phyloP scores from a whole-genome alignment of 2,329 filamentous ascomycete genomes.

The Botrytis tulipae region DNA sequence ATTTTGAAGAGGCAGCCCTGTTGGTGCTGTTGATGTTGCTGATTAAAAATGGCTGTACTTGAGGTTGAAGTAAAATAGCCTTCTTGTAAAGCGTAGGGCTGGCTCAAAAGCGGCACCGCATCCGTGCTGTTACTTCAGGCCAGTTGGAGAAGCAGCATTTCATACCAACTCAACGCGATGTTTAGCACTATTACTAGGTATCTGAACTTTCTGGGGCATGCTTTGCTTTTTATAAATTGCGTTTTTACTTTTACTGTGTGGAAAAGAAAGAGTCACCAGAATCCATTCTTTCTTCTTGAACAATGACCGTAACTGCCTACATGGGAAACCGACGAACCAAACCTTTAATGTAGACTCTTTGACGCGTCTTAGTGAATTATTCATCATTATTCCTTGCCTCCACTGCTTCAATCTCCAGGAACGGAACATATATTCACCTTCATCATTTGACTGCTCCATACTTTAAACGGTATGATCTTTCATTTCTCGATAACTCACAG shows the following conservation, averaged over 20 bases:
- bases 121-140: background rate
- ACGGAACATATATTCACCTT: background rate
- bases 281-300: background rate
- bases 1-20: constrained; percentile 46
- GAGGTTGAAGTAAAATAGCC: constrained; percentile 11
- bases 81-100: constrained; percentile 11
- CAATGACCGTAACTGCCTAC: background rate
- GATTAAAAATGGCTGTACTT: background rate
- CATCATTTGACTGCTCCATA: background rate
- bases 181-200: background rate
- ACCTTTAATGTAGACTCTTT: background rate
- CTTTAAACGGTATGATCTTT: background rate
- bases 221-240: background rate
- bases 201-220: background rate
- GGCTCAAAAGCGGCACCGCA: constrained; percentile 16
- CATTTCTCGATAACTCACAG: background rate
- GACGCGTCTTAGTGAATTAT: background rate
- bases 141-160: background rate
- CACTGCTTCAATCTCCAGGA: background rate
- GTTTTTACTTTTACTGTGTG: background rate
- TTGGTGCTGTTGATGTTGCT: constrained; percentile 15
- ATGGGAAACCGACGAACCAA: background rate
- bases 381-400: background rate
- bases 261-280: background rate
- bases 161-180: background rate